Conservation (phyloP, 768 basidiomycete species). For the Lactarius hengduanensis region DNA sequence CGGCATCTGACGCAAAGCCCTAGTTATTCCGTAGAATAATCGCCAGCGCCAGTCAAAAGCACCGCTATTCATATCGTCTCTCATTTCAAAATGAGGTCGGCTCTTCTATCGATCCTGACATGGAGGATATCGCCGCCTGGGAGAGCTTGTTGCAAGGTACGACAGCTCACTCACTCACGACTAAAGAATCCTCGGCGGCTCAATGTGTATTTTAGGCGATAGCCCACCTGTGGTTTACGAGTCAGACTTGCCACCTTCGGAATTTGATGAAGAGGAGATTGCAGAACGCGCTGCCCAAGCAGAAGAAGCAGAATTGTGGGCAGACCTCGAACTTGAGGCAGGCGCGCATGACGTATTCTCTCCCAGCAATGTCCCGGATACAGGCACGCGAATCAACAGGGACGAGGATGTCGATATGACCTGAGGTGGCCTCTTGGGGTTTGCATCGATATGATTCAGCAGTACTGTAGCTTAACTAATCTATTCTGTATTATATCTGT, state of each 20-base stretch:
- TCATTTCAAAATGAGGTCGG: conserved; percentile 71
- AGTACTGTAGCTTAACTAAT: not conserved
- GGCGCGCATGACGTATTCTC: conserved; percentile 3
- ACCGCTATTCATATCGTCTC: conserved; percentile 53
- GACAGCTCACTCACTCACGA: conserved; percentile 1
- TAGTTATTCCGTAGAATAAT: conserved; percentile 71
- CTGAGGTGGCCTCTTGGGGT: not conserved
- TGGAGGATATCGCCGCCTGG: conserved; percentile 64
- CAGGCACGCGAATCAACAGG: not conserved
- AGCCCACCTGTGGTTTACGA: conserved; percentile 5
- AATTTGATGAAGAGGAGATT: conserved; percentile 49
- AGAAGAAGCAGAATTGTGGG: conserved; percentile 45
- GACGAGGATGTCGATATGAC: conserved; percentile 26
- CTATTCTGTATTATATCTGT: conserved; percentile 7
- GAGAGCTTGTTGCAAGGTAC: conserved; percentile 53
- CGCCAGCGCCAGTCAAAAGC: conserved; percentile 49
- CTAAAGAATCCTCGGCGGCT: conserved; percentile 4
- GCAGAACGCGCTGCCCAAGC: conserved; percentile 61
- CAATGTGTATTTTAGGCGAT: not conserved
- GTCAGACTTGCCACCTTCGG: conserved; percentile 23
- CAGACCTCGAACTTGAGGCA: conserved; percentile 26
- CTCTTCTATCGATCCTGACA: conserved; percentile 71
- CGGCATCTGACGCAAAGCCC: not conserved
- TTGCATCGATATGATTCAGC: not conserved
- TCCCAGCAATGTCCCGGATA: conserved; percentile 11